Evolutionary conservation across 2,329 filamentous ascomycete species (phyloP), one percentile per base, ranked within the genome.

Genomic region (Fusarium continuum): DNA sequence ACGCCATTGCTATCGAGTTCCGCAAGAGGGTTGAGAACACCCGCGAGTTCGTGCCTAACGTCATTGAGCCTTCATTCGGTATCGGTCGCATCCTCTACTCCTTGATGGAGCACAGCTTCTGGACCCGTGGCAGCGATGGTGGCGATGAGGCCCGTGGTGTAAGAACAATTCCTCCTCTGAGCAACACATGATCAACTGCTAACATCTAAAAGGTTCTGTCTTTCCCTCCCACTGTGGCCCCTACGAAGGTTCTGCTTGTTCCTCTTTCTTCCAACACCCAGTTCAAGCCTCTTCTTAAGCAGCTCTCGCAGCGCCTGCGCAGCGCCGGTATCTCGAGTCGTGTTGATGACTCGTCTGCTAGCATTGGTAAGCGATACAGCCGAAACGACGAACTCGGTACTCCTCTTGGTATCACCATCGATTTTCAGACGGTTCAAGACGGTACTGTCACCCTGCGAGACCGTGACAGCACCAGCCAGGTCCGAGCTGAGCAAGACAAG

Each of bases 51-150:
- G 96, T 90, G 1, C 94, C 94, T 58, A 97, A 97, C 74, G 93
- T 96, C 41, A 96, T 98, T 70, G 95, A 99, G 81, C 95, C 94
- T 2, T 98, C 94, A 1, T 99, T 98, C 72, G 94, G 94, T 82
- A 96, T 98, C 73, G 95, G 94, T 58, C 88, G 94, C 70, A 97
- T 98, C 63, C 82, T 98, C 55, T 98, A 97, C 82, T 89, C 91
- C 59, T 81, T 99, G 72, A 91, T 96, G 74, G 95, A 99, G 81
- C 95, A 99, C 79, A 88, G 86, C 75, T 99, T 93, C 85, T 99
- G 95, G 94, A 92, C 89, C 49, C 91, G 95, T 65, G 83, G 75
- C 50, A 83, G 75, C 57, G 85, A 79, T 8, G 76, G 88, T 46
- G 89, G 77, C 48, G 86, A 80, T 44, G 93, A 95, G 76, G 89